Base-by-base conservation (phyloP, 345 rosid species). In the Pugionium cornutum region DNA sequence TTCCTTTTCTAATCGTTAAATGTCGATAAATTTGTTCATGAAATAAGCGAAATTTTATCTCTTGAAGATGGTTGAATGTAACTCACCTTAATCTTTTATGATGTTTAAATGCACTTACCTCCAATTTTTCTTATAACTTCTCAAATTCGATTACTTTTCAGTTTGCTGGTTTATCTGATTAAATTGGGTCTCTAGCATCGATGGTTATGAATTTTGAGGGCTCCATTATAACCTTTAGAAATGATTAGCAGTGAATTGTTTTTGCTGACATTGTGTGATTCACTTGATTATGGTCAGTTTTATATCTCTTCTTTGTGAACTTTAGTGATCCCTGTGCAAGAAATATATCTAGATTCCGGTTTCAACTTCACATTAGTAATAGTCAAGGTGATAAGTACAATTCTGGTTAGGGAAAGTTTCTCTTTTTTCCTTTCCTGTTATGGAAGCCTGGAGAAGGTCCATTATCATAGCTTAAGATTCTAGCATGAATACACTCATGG, bases 31-130 rank as follows among this genome's bases (percentile, higher is more conserved):
- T n/a, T 1, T 70, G 62, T 70, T 62, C 2, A 39, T 62, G 68
- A 31, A 70, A 70, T 70, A 70, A 70, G 68, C 31, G 1, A 18
- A 41, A 53, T 56, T 61, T 60, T 62, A 53, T 53, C 67, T 69
- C 60, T 52, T 62, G 57, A 70, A 28, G 7, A 70, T 70, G 75
- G 57, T 46, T 53, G 53, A 43, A 43, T 61, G 67, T 60, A 60
- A 60, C 34, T 52, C 60, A 33, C 9, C 52, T 28, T 52, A 1
- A 3, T 30, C 51, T 68, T 68, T 57, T 5, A 68, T 49, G 11
- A 58, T 56, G 72, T 48, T 56, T 51, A 53, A 30, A 50, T 39
- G 58, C 59, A 51, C 11, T 52, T 68, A 7, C 30, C 35, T 48
- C 46, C 25, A 57, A 36, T 47, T 29, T 56, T 57, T 26, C 49